Evolutionary conservation across 208 protist genomes (phyloP).

Genomic region (Crithidia acanthocephali): DNA sequence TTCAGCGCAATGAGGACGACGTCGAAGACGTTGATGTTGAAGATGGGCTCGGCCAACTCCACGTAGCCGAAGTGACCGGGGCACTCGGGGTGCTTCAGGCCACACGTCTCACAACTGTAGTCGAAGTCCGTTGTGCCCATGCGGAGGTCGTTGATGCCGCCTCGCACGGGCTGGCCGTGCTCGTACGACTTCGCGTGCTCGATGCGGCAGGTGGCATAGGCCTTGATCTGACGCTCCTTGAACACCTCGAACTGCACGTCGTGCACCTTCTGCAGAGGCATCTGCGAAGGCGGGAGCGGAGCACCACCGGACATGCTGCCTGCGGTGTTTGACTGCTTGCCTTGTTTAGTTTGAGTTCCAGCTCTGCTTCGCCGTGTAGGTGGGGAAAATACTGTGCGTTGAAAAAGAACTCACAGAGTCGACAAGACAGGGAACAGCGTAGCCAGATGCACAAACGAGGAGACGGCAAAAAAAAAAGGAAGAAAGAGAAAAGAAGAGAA

Average conservation of each 20-base stretch:
- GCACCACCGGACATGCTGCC: conserved; percentile 80
- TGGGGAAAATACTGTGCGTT: too few relatives aligned
- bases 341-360: background rate
- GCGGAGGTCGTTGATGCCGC: conserved; percentile 89
- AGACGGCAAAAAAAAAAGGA: conserved; percentile 5
- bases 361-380: background rate
- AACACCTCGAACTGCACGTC: conserved; percentile 90
- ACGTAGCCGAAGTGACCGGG: conserved; percentile 99
- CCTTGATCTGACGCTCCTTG: conserved; percentile 88
- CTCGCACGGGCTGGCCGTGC: conserved; percentile 75
- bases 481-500: background rate
- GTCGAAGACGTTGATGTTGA: conserved; percentile 97
- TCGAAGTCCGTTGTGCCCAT: conserved; percentile 91
- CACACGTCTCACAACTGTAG: conserved; percentile 84
- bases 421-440: conserved; percentile 1
- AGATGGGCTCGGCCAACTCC: conserved; percentile 97
- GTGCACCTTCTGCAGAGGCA: conserved; percentile 76
- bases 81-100: conserved; percentile 80
- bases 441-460: background rate
- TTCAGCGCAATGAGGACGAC: conserved; percentile 95
- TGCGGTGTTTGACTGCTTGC: background rate
- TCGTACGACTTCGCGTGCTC: conserved; percentile 90
- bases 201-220: conserved; percentile 84
- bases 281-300: conserved; percentile 77
- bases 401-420: background rate